A percentile compares a stretch with the other conserved stretches of the same genome.
Evolutionary conservation across 2,329 filamentous ascomycete genomes (phyloP).

Genomic region (Neobulgaria alba): DNA sequence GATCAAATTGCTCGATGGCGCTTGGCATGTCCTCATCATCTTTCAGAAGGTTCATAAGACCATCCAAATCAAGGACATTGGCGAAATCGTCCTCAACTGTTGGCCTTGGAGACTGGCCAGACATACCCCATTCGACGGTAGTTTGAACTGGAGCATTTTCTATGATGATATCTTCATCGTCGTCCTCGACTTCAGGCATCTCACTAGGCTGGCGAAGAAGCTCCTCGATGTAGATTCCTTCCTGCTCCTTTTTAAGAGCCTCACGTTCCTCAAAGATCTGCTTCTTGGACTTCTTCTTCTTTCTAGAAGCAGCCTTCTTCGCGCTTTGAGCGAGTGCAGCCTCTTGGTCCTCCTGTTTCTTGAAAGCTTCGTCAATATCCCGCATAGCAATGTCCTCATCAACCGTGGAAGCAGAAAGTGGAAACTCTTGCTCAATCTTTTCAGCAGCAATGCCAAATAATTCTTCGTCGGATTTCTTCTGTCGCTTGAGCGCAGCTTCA

Average conservation of each 20-base stretch:
- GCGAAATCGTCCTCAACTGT: constrained; percentile 59
- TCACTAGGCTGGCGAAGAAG: constrained; percentile 30
- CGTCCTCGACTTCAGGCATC: constrained; percentile 25
- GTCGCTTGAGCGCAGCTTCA: constrained; percentile 65
- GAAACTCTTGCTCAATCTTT: constrained; percentile 42
- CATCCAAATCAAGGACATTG: constrained; percentile 60
- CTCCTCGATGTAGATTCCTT: constrained; percentile 37
- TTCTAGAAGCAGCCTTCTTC: constrained; percentile 49
- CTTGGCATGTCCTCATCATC: constrained; percentile 58
- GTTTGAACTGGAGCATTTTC: constrained; percentile 34
- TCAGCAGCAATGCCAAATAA: constrained; percentile 58
- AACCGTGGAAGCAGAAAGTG: constrained; percentile 27
- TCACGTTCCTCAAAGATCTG: constrained; percentile 62
- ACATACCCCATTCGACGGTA: constrained; percentile 49
- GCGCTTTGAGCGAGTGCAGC: constrained; percentile 36
- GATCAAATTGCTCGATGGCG: constrained; percentile 42
- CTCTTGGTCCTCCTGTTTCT: constrained; percentile 42
- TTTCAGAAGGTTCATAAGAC: constrained; percentile 60
- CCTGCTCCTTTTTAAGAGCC: constrained; percentile 48
- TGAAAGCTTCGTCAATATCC: constrained; percentile 41
- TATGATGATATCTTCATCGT: constrained; percentile 27
- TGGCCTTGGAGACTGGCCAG: constrained; percentile 46
- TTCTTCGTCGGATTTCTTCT: constrained; percentile 73
- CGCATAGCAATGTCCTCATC: constrained; percentile 42
- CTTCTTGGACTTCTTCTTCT: constrained; percentile 72